Conservation (phyloP, 1,139 yeast genomes). For the Saccharomycopsis crataegensis region DNA sequence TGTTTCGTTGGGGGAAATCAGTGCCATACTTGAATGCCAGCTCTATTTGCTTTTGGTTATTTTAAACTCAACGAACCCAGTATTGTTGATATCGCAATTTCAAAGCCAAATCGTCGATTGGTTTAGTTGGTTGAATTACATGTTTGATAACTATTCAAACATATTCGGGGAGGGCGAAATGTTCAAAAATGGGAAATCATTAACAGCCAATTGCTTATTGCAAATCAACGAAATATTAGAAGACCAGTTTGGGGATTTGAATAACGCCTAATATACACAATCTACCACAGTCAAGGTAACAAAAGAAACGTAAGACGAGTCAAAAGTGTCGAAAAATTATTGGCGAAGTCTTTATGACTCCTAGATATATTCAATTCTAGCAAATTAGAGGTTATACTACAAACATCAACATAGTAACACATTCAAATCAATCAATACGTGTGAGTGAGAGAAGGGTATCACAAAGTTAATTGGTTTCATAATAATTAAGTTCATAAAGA, state of each 20-base stretch:
- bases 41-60: slow-evolving; percentile 11
- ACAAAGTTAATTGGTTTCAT: too few species aligned
- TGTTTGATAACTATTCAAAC: slow-evolving; percentile 14
- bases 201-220: slow-evolving; percentile 15
- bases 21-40: slow-evolving; percentile 9
- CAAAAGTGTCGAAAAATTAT: too few species aligned
- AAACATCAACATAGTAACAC: too few species aligned
- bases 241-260: background rate
- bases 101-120: background rate
- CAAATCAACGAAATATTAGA: slow-evolving; percentile 12
- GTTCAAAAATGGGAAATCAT: slow-evolving; percentile 3
- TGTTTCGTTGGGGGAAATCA: slow-evolving; percentile 5
- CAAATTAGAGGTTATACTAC: too few species aligned
- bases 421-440: too few species aligned
- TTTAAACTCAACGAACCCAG: slow-evolving; percentile 3
- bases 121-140: slow-evolving; percentile 15
- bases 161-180: slow-evolving; percentile 8
- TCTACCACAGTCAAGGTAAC: too few species aligned
- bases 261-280: background rate
- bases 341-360: too few species aligned
- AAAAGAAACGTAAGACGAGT: too few species aligned
- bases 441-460: too few species aligned
- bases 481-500: too few species aligned
- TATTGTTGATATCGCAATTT: slow-evolving; percentile 5
- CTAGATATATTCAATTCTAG: too few species aligned